Percentiles rank a stretch among this genome's conserved stretches.
phyloP scores from a whole-genome alignment of 1,139 yeast genomes.

The Debaryomyces coudertii region DNA sequence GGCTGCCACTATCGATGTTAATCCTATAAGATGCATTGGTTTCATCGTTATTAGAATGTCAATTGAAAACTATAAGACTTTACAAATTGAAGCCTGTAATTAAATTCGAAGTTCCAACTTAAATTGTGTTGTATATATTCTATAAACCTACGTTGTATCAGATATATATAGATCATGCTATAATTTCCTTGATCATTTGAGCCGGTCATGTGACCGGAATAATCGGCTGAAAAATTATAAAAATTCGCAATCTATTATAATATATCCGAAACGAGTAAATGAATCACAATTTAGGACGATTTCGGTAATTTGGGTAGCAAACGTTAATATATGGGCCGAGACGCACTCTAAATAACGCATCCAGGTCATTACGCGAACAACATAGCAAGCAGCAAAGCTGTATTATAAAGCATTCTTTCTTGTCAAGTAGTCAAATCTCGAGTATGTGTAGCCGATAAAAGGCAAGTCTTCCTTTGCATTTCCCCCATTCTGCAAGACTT shows the following conservation, averaged over 20 bases:
- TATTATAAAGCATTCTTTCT: constrained; percentile 74
- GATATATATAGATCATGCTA: constrained; percentile 5
- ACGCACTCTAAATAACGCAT: not conserved
- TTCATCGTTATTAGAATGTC: not conserved
- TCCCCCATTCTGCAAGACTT: constrained; percentile 35
- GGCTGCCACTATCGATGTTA: constrained; percentile 4
- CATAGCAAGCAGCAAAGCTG: not conserved
- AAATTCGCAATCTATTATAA: not conserved
- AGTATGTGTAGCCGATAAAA: constrained; percentile 94
- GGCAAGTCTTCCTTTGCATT: constrained; percentile 85
- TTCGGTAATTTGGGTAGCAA: not conserved
- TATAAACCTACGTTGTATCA: not conserved
- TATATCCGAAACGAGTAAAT: not conserved
- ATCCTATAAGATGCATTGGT: not conserved
- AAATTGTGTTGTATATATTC: not conserved
- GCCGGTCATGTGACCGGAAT: constrained; percentile 22
- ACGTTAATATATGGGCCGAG: not conserved
- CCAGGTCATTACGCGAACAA: not conserved
- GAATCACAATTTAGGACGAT: not conserved
- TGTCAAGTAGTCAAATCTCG: constrained; percentile 90
- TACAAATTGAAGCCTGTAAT: not conserved
- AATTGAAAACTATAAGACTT: not conserved
- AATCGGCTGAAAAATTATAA: constrained; percentile 14
- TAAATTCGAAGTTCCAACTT: not conserved
- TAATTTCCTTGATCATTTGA: not conserved